Percentiles rank a stretch among this genome's conserved stretches.
phyloP scores from a whole-genome alignment of 192 early-diverging fungal genomes.

The Rhizophagus sp. region DNA sequence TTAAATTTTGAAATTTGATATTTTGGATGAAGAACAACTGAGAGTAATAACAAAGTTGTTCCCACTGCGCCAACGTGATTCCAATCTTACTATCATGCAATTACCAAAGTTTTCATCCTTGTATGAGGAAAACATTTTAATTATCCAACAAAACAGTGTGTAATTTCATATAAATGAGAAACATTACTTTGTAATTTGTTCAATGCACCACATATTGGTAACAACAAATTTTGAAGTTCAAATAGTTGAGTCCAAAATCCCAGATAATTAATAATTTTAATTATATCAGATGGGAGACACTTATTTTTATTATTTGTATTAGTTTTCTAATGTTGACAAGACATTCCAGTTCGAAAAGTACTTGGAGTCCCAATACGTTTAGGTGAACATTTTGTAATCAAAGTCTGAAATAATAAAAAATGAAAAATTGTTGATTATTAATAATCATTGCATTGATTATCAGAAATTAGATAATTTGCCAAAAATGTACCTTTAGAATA shows the following conservation, averaged over 20 bases:
- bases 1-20: slow-evolving; percentile 2
- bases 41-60: background rate
- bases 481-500: background rate
- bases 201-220: background rate
- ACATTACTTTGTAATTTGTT: slow-evolving; percentile 2
- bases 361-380: background rate
- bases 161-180: background rate
- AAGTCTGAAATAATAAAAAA: background rate
- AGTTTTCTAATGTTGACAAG: background rate
- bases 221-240: background rate
- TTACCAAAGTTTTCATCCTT: background rate
- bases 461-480: too few relatives aligned
- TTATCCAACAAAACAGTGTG: background rate
- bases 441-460: too few relatives aligned
- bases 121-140: background rate
- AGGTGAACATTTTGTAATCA: background rate
- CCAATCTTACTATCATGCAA: background rate
- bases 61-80: background rate
- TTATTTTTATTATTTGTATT: background rate
- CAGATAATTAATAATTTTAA: background rate
- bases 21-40: slow-evolving; percentile 6
- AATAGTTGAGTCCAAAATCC: background rate
- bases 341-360: too few relatives aligned
- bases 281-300: background rate
- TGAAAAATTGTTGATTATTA: background rate